Evolutionary conservation across 148 eudicot species (phyloP).

Genomic region (Vaccinium vitisidaea): DNA sequence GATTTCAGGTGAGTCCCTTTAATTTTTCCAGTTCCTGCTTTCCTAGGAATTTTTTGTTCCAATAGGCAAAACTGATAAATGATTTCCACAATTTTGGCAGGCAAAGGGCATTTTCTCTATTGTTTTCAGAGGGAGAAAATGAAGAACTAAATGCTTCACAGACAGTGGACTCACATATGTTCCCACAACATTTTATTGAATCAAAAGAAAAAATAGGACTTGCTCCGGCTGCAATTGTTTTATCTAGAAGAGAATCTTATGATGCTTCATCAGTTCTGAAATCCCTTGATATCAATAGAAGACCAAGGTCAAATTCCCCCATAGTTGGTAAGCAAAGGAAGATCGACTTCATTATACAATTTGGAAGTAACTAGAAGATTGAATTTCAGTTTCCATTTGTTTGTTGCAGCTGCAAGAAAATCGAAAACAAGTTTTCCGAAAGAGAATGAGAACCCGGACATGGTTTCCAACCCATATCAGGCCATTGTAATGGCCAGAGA

Average conservation of each 20-base stretch:
- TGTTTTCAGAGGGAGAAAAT: constrained; percentile 71
- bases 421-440: constrained; percentile 37
- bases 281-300: constrained; percentile 56
- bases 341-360: neutral
- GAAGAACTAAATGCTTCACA: constrained; percentile 83
- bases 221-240: constrained; percentile 89
- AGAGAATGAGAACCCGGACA: constrained; percentile 66
- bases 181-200: constrained; percentile 72
- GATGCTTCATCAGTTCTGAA: constrained; percentile 51
- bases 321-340: constrained; percentile 49
- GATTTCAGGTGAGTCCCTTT: constrained; percentile 71
- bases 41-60: neutral
- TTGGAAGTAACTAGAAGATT: neutral
- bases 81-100: constrained; percentile 35
- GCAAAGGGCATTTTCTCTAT: constrained; percentile 74
- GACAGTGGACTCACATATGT: constrained; percentile 74
- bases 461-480: constrained; percentile 71
- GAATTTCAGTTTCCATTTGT: neutral
- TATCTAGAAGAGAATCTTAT: constrained; percentile 47
- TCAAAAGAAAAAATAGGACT: constrained; percentile 63
- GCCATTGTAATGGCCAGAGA: constrained; percentile 90
- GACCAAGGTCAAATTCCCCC: constrained; percentile 63
- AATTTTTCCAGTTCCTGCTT: neutral
- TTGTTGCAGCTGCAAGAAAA: constrained; percentile 60
- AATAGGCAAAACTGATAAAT: neutral